Base-by-base conservation (phyloP, 371 early-diverging fungal genomes). In the Apophysomyces ossiformis region DNA sequence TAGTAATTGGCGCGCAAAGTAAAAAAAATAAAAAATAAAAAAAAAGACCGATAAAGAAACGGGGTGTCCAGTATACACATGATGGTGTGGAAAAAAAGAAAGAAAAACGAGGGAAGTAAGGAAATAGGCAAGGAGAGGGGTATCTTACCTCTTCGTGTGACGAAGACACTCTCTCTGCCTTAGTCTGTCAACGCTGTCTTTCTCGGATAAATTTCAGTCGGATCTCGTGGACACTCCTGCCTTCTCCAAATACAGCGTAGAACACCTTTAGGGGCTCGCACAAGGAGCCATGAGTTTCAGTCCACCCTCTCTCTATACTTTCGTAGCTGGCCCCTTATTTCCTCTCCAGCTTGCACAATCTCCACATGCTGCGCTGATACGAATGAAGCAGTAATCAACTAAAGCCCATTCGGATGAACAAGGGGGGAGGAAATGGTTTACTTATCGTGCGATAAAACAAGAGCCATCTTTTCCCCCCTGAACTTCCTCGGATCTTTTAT, bases 381-480 rank as follows among this genome's bases (percentile, higher is more conserved):
- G 4, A 18, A 47, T n/a, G 18, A 43, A 43, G 43, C 43, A 43
- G 43, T 43, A 43, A 43, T 43, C 43, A 26, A 26, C 32, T 26
- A 26, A 26, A 18, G 47, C 18, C 47, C 21, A 47, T 18, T 16
- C 11, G 7, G 47, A 47, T n/a, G 7, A 16, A 7, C 47, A 47
- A 47, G 47, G 47, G 47, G 47, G 47, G 47, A 26, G 32, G 32
- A 26, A 26, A 26, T 26, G 32, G 32, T 26, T 26, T 26, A 26
- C 32, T 47, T 16, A 47, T 47, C 47, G 16, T 47, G n/a, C 18
- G n/a, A 47, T 47, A 47, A 47, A 47, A 47, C 47, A 47, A 26
- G 47, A 47, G n/a, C 7, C 15, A n/a, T 47, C 47, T n/a, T 26
- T 26, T 26, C 47, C 7, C 47, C 47, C 47, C 47, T 47, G 47